Evolutionary conservation across 2,329 filamentous ascomycete genomes (phyloP), one percentile per base, ranked within the genome.

Genomic region (Alternaria rosae): DNA sequence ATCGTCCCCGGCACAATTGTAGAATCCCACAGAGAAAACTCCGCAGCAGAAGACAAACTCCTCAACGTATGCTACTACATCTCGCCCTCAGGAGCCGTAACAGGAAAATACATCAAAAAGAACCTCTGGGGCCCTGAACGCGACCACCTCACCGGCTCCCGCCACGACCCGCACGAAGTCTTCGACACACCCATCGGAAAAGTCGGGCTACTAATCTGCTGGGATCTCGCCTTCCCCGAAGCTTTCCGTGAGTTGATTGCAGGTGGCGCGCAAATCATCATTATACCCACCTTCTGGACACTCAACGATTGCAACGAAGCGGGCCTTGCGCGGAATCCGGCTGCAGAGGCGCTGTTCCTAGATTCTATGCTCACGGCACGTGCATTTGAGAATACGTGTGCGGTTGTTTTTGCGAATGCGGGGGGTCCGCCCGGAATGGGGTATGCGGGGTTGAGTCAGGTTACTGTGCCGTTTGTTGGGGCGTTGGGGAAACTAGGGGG

Each of bases 151-250:
- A 83, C 81, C 17, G 80, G 79, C 0, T 81, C 78, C 25, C 78
- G 79, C 9, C 75, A 76, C 43, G 82, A 84, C 44, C 66, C 76
- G 2, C 83, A 85, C 69, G 79, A 82, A 55, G 83, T 84, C 10
- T 83, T 85, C 64, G 79, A 84, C 62, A 92, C 89, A 3, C 89
- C 91, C 0, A 78, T 92, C 4, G 86, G 89, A 1, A 87, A 85
- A 57, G 88, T 90, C 0, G 91, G 92, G 0, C 72, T 90, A 78
- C 83, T 90, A 35, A 89, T 91, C 23, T 94, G 92, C 82, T 94
- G 91, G 92, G 92, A 94, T 71, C 76, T 93, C 0, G 90, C 91
- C 1, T 94, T 94, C 63, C 91, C 92, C 0, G 92, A 94, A 78
- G 91, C 91, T 0, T 93, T 92, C 74, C 83, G 91, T 5, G 89